phyloP scores from a whole-genome alignment of 345 rosid species.

The Euphorbia pulcherrima region DNA sequence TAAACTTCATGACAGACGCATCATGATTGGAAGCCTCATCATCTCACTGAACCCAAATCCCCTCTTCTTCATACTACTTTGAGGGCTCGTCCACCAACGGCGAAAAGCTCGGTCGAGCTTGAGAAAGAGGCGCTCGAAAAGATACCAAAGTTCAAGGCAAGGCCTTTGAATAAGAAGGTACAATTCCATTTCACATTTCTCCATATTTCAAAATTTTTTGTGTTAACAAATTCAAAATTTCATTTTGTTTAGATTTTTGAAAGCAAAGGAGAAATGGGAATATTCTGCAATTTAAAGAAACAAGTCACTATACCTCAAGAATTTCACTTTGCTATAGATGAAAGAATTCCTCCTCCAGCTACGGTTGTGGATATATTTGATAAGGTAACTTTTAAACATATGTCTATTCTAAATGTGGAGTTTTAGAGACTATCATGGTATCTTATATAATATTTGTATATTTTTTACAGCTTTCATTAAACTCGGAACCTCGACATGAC shows the following conservation, averaged over 20 bases:
- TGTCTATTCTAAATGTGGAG: background rate
- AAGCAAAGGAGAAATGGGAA: slow-evolving; percentile 87
- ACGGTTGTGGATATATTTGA: slow-evolving; percentile 70
- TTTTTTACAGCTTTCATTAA: slow-evolving; percentile 68
- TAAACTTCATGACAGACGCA: slow-evolving; percentile 34
- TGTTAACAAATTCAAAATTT: background rate
- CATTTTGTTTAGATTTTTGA: slow-evolving; percentile 67
- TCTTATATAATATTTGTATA: background rate
- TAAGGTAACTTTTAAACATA: slow-evolving; percentile 44
- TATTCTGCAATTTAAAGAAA: slow-evolving; percentile 70
- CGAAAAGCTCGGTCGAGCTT: slow-evolving; percentile 75
- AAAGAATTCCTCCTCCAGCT: slow-evolving; percentile 63
- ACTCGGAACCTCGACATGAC: slow-evolving; percentile 56
- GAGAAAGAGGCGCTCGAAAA: slow-evolving; percentile 89
- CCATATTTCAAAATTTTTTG: background rate
- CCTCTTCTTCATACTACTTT: slow-evolving; percentile 77
- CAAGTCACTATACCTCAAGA: slow-evolving; percentile 76
- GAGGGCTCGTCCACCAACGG: slow-evolving; percentile 78
- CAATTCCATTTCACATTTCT: slow-evolving; percentile 1
- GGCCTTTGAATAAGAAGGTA: slow-evolving; percentile 93
- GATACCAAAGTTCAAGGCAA: slow-evolving; percentile 89
- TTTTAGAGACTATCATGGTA: background rate
- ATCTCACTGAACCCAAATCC: slow-evolving; percentile 72
- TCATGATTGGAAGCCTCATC: slow-evolving; percentile 52
- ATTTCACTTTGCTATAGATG: slow-evolving; percentile 82